A percentile compares a stretch with the other conserved stretches of the same genome.
Conservation (phyloP, 345 rosid genomes). For the Populus deltoides region DNA sequence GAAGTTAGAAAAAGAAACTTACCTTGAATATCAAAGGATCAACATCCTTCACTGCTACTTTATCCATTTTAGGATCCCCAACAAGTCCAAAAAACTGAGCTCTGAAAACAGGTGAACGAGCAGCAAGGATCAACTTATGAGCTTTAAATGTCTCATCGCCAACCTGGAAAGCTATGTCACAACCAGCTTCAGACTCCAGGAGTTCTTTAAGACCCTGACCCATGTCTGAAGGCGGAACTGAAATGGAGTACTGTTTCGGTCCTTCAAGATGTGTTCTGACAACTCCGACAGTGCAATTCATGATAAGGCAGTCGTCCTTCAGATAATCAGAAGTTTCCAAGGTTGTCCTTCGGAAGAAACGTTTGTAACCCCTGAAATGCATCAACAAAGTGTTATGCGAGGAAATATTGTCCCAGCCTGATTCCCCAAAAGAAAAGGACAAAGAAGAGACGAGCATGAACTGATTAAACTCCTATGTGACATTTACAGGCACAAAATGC, state of each 20-base stretch:
- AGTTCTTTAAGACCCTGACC: conserved; percentile 63
- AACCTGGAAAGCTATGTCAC: conserved; percentile 70
- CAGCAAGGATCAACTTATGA: conserved; percentile 82
- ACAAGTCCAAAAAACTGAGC: conserved; percentile 90
- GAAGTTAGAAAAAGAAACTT: conserved; percentile 15
- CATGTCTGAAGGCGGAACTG: conserved; percentile 71
- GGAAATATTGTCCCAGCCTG: background rate
- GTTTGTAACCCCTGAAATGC: conserved; percentile 87
- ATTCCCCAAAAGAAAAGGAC: background rate
- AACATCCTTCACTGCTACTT: conserved; percentile 60
- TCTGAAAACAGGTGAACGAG: conserved; percentile 90
- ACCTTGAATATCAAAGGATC: conserved; percentile 90
- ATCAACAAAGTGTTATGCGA: background rate
- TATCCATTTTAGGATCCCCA: conserved; percentile 57
- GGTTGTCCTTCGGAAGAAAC: conserved; percentile 66
- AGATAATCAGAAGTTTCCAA: conserved; percentile 76
- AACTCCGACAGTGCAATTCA: conserved; percentile 91
- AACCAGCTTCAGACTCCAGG: conserved; percentile 71
- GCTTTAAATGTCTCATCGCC: conserved; percentile 78
- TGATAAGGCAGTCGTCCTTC: conserved; percentile 73
- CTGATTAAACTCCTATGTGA: background rate
- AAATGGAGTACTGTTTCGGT: conserved; percentile 57
- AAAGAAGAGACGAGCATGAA: background rate
- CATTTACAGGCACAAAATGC: background rate
- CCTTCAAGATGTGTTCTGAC: conserved; percentile 74